Evolutionary conservation across 352 stramenopile genomes (phyloP), one percentile per base, ranked within the genome.

Genomic region (Phytophthora constricta): DNA sequence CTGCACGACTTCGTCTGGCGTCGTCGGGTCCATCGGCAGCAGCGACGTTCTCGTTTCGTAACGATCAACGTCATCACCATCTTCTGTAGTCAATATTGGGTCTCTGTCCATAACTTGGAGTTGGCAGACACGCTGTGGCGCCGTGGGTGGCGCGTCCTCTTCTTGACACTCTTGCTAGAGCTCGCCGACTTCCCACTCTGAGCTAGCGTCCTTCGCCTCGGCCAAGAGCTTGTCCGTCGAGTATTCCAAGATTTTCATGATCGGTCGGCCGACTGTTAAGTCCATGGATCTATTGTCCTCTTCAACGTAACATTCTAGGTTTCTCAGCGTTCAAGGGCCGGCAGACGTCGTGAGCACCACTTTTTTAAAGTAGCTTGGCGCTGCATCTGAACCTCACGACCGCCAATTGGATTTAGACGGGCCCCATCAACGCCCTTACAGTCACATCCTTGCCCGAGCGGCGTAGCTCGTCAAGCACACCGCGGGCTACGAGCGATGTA

Each of bases 111-210:
- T n/a, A n/a, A n/a, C n/a, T n/a, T n/a, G n/a, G n/a, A n/a, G n/a
- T n/a, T n/a, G n/a, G n/a, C n/a, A n/a, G n/a, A n/a, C n/a, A n/a
- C n/a, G n/a, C n/a, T n/a, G n/a, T n/a, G n/a, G n/a, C n/a, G n/a
- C n/a, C n/a, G n/a, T n/a, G n/a, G n/a, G n/a, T n/a, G n/a, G n/a
- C 7, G 31, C 31, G 31, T 7, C 31, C 31, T 37, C 7, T 37
- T 13, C 7, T 7, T 11, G 31, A 7, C 13, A 11, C 3, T 53
- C 20, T 11, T 11, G 5, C 34, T 68, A 42, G 27, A 68, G 31
- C 7, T 20, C 8, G 16, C 50, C 20, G 10, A 62, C 20, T 19
- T 68, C 31, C 60, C 60, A 68, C 46, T 68, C 60, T 5, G 42
- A 11, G 4, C 28, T 51, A 5, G 23, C 25, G 13, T 61, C 31